Evolutionary conservation across 805 yeast species (phyloP), one percentile per base, ranked within the genome.

Genomic region (Zygosaccharomyces bailii): DNA sequence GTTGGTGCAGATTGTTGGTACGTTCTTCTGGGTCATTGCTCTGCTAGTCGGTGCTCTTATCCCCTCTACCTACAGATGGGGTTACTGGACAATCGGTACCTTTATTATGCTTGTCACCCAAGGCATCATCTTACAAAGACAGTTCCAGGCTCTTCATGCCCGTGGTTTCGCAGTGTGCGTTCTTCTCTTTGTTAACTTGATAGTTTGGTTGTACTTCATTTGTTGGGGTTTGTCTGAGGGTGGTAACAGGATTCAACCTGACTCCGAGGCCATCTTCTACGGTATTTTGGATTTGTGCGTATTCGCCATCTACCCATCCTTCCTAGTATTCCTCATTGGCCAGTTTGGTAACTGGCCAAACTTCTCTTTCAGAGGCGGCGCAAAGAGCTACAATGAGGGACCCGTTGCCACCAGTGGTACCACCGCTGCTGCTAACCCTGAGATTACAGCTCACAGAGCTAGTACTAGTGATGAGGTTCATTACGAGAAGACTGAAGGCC

Each of bases 31-130:
- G 56, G 78, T 79, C 31, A 67, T 81, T 42, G 73, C 78, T 34
- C 67, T 77, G 33, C 70, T 81, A 60, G 72, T 81, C 56, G 86
- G 84, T 55, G 48, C 75, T 16, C 66, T 81, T 51, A 75, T 81
- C 47, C 51, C 59, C 25, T 72, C 83, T 6, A 64, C 77, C 34
- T 81, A 81, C 64, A 81, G 78, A 61, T 81, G 85, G 85, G 87
- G 86, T 59, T 80, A 77, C 68, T 81, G 76, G 63, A 72, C 76
- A 5, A 76, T 81, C 60, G 79, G 76, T 23, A 68, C 69, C 32
- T 62, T 63, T 46, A 71, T 73, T 29, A 66, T 71, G 62, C 49
- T 76, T 46, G 66, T 69, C 43, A 69, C 70, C 14, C 60, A 73
- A 33, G 48, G 49, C 16, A 39, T 58, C 51, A 32, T 63, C 23